Base-by-base conservation (phyloP, 2,329 filamentous ascomycete genomes). In the Acephala macrosclerotiorum region DNA sequence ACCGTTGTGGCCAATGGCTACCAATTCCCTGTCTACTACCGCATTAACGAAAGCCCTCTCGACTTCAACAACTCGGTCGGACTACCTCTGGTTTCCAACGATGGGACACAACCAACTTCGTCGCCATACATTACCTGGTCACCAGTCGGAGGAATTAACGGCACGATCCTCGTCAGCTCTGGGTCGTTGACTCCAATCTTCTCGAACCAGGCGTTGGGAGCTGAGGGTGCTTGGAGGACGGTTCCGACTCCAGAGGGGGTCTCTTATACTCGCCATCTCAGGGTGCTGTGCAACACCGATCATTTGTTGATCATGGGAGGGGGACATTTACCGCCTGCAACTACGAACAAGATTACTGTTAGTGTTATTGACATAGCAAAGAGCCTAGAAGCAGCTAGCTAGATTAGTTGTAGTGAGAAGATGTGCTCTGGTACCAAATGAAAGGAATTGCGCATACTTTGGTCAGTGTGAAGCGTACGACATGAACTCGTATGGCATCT, bases 21-120 rank as follows among this genome's bases (percentile, higher is more conserved):
- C 22, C 55, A 57, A 18, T 77, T 76, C 61, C 75, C 75, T 1
- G 71, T 76, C n/a, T 73, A 76, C 65, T 77, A 77, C 65, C 72
- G 72, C 18, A 75, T 77, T 56, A 73, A 67, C 29, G 61, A 69
- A 7, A 75, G 66, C n/a, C 75, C 75, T 16, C 70, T 74, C 12
- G 59, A 67, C 0, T 77, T 77, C 69, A 71, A 71, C 63, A 64
- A 67, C 7, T 68, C 72, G 1, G 26, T 65, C 9, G 71, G 70
- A 1, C 57, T 69, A 6, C 69, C 71, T 2, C 56, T 76, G 11
- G 66, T 75, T 6, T 71, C 73, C 7, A 70, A 70, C 35, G 68
- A 70, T 20, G 68, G 70, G 3, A 71, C 67, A 0, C 71, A 76
- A 55, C 75, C 75, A 2, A 68, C 47, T 18, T 65, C 66, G 14